These are phyloP conservation scores for Alternaria panax DNA, from an alignment of 2,329 filamentous ascomycete species.

Conservation along the genomic window DNA sequence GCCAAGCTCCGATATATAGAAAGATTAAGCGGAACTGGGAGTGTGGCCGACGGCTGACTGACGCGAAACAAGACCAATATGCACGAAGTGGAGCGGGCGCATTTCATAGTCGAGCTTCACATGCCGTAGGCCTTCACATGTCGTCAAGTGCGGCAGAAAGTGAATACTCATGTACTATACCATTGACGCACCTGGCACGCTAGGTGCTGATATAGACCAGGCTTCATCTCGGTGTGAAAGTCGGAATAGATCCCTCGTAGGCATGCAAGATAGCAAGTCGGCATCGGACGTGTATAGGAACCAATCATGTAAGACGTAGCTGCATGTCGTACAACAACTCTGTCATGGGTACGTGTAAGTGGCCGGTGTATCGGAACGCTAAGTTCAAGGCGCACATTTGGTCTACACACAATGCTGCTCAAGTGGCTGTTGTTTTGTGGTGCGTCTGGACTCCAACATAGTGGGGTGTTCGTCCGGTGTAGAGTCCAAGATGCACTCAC, in stretches of 20 bases:
- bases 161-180: neutral
- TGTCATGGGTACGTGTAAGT: conserved; percentile 25
- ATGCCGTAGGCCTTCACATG: neutral
- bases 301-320: conserved; percentile 19
- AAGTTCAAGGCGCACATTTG: neutral
- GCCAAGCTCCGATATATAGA: conserved; percentile 8
- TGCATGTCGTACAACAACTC: conserved; percentile 19
- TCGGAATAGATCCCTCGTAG: conserved; percentile 15
- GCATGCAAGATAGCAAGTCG: conserved; percentile 3
- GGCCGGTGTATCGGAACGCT: conserved; percentile 18
- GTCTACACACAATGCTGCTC: conserved; percentile 5
- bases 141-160: neutral
- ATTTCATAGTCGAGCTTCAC: conserved; percentile 2
- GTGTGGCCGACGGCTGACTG: conserved; percentile 15
- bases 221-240: conserved; percentile 19
- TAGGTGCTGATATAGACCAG: neutral
- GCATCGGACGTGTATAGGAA: conserved; percentile 15
- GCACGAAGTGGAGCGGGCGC: conserved; percentile 17
- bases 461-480: neutral
- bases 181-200: neutral
- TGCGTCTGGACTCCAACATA: neutral
- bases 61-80: conserved; percentile 12
- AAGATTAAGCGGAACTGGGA: conserved; percentile 13
- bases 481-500: neutral
- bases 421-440: neutral